phyloP scores from a whole-genome alignment of 345 rosid genomes.

The Citrus inodora region DNA sequence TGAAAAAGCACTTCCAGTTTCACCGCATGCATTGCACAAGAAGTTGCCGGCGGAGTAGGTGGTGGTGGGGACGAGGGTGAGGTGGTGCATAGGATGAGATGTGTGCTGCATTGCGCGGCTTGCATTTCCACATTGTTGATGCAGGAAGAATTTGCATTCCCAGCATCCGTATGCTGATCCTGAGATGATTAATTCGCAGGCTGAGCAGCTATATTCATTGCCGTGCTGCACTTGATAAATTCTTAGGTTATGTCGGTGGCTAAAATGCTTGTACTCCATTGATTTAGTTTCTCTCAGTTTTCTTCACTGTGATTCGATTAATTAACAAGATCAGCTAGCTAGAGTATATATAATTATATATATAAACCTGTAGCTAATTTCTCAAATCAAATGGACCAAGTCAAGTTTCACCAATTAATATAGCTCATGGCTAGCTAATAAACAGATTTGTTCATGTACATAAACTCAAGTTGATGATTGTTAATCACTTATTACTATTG shows the following conservation, averaged over 20 bases:
- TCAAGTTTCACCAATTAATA: background rate
- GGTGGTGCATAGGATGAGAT: slow-evolving; percentile 31
- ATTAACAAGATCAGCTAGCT: too few species aligned
- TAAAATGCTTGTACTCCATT: slow-evolving; percentile 39
- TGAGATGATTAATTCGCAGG: slow-evolving; percentile 17
- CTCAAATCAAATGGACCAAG: background rate
- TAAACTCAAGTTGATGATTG: background rate
- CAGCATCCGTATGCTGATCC: slow-evolving; percentile 22
- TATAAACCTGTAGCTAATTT: background rate
- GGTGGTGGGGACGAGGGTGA: slow-evolving; percentile 29
- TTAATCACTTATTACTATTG: background rate
- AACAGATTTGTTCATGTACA: background rate
- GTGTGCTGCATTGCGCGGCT: slow-evolving; percentile 25
- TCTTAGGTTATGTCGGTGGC: slow-evolving; percentile 32
- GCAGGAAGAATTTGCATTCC: slow-evolving; percentile 31
- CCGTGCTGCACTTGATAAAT: slow-evolving; percentile 10
- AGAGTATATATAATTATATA: background rate
- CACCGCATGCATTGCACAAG: slow-evolving; percentile 32
- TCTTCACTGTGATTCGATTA: background rate
- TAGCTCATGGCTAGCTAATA: background rate
- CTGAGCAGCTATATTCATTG: slow-evolving; percentile 22
- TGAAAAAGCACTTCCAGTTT: slow-evolving; percentile 26
- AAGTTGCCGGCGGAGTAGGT: slow-evolving; percentile 25
- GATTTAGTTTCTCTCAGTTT: background rate
- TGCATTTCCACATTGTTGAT: slow-evolving; percentile 33